Conservation (phyloP, 2,329 filamentous ascomycete species). For the Sclerotinia minor region DNA sequence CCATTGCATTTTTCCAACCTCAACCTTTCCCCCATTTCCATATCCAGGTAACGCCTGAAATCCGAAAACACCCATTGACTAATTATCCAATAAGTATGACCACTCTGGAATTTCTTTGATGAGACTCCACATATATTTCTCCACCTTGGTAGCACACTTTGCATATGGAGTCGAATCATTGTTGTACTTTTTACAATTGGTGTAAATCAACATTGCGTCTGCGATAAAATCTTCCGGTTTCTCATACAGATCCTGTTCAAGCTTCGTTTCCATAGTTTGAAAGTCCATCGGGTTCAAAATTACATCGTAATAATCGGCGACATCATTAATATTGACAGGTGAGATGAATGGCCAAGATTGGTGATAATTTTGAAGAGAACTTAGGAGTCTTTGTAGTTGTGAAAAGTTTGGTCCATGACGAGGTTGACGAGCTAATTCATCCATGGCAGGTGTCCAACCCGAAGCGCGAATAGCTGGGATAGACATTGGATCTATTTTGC, state of each 20-base stretch:
- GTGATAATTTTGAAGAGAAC: constrained; percentile 91
- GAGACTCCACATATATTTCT: constrained; percentile 92
- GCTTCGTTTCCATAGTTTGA: constrained; percentile 91
- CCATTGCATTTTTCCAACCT: neutral
- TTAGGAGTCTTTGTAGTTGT: constrained; percentile 86
- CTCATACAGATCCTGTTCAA: constrained; percentile 89
- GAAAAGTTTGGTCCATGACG: constrained; percentile 97
- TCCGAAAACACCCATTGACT: neutral
- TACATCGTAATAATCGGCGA: constrained; percentile 98
- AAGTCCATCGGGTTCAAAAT: constrained; percentile 98
- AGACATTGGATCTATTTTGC: constrained; percentile 77
- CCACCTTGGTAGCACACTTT: constrained; percentile 90
- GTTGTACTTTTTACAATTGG: constrained; percentile 96
- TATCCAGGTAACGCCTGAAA: neutral
- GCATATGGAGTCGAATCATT: constrained; percentile 93
- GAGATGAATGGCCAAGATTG: constrained; percentile 93
- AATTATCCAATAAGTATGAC: constrained; percentile 53
- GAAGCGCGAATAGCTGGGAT: constrained; percentile 88
- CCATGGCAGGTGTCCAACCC: constrained; percentile 97
- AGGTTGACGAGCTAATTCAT: constrained; percentile 90
- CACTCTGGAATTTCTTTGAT: constrained; percentile 92
- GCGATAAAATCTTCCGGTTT: constrained; percentile 89
- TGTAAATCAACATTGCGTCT: constrained; percentile 85
- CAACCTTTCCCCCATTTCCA: neutral
- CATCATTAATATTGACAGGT: constrained; percentile 92